Conservation (phyloP, 805 yeast genomes). For the Pichia phayaonensis region DNA sequence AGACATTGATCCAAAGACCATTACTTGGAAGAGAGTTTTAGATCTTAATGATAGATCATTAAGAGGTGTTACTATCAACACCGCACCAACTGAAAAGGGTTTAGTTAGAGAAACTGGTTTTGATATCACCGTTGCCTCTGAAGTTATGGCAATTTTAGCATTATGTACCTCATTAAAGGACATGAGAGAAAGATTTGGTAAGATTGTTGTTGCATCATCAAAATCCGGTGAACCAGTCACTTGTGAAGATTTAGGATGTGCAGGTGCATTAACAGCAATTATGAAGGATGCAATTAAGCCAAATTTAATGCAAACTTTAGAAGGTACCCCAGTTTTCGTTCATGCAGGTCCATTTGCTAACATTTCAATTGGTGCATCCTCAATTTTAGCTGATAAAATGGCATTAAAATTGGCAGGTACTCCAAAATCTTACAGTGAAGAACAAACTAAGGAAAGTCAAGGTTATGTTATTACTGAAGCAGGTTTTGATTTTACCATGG, state of each 20-base stretch:
- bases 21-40: slow-evolving; percentile 88
- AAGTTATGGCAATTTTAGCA: slow-evolving; percentile 93
- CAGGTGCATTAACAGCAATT: slow-evolving; percentile 92
- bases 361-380: slow-evolving; percentile 93
- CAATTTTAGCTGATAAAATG: slow-evolving; percentile 87
- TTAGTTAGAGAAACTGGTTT: slow-evolving; percentile 81
- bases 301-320: slow-evolving; percentile 92
- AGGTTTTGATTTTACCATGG: slow-evolving; percentile 98
- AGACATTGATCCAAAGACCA: slow-evolving; percentile 82
- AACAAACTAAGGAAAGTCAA: slow-evolving; percentile 30
- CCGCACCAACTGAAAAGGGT: slow-evolving; percentile 91
- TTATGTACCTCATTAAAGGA: slow-evolving; percentile 70
- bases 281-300: slow-evolving; percentile 96
- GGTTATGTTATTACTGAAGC: slow-evolving; percentile 97
- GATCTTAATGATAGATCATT: slow-evolving; percentile 91
- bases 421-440: slow-evolving; percentile 32
- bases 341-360: slow-evolving; percentile 99
- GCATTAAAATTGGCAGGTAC: slow-evolving; percentile 86
- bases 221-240: slow-evolving; percentile 74
- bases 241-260: slow-evolving; percentile 90
- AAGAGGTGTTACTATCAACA: slow-evolving; percentile 82
- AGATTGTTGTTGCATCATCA: slow-evolving; percentile 81
- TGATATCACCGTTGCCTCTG: slow-evolving; percentile 94
- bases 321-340: slow-evolving; percentile 95
- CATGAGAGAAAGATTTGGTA: slow-evolving; percentile 81